Base-by-base conservation (phyloP, 371 early-diverging fungal genomes). In the Apophysomyces elegans region DNA sequence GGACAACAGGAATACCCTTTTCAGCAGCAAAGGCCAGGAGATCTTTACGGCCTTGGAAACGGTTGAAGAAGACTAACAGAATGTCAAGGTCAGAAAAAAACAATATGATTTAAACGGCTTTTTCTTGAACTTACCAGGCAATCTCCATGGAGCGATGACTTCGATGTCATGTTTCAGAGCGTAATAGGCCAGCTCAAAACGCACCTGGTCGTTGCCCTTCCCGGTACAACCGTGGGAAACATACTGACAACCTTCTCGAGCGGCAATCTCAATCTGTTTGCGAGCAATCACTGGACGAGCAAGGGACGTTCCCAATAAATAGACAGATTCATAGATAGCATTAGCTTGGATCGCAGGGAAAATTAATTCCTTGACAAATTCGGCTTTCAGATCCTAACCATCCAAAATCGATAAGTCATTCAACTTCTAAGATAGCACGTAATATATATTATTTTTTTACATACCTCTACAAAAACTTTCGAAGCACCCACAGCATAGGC, bases 221-320 rank as follows among this genome's bases (percentile, higher is more conserved):
- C 98, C 98, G 39, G 99, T 98, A 88, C 97, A 97, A 45, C 99
- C 97, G 85, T 98, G 99, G 38, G 97, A 93, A 11, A 98, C 97
- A 74, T 80, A 93, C 59, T 93, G 88, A 85, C 97, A 96, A 64
- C 90, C 91, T 83, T 98, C 99, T 41, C 81, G 83, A 67, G 86
- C 84, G 58, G 99, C 99, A 67, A 98, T 93, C 69, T 94, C 94
- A 65, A 98, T 97, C 86, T 96, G 86, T 63, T 58, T 71, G 60
- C 92, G 89, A 63, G 94, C 93, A 84, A 98, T 98, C 69, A 97
- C 90, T 37, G 99, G 99, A 73, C 99, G 93, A 38, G 99, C 98
- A 14, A 98, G 88, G 5, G 98, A 95, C 41, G 99, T 98, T 73
- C 99, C 99, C 67, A 98, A 88, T 32, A 96, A 88, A 76, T 98